Conservation (phyloP, 768 basidiomycete species). For the Amanita thiersii region DNA sequence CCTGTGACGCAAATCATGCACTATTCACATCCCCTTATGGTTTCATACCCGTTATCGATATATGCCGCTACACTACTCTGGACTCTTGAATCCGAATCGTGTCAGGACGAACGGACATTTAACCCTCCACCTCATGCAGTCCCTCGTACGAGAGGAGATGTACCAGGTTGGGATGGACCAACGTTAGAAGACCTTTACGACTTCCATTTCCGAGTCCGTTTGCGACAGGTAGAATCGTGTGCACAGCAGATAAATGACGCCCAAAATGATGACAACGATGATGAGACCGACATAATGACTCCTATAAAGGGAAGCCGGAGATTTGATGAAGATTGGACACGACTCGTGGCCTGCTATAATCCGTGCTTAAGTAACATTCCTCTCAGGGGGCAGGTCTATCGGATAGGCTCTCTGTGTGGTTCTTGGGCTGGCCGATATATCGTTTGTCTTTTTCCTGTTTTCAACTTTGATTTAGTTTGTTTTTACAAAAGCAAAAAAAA, state of each 20-base stretch:
- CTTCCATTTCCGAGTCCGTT: conserved; percentile 29
- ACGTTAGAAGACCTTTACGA: conserved; percentile 30
- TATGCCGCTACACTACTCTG: conserved; percentile 30
- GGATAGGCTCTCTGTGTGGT: conserved; percentile 34
- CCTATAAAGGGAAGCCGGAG: conserved; percentile 18
- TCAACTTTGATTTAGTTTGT: not conserved
- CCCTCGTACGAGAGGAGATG: conserved; percentile 27
- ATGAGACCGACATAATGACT: conserved; percentile 9
- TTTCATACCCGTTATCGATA: conserved; percentile 32
- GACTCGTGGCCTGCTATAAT: conserved; percentile 34
- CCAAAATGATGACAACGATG: not conserved
- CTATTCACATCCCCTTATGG: conserved; percentile 29
- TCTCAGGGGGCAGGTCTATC: conserved; percentile 32
- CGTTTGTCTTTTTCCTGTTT: conserved; percentile 21
- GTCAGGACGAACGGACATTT: conserved; percentile 20
- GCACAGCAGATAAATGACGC: not conserved
- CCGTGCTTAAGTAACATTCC: conserved; percentile 25
- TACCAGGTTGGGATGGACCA: conserved; percentile 20
- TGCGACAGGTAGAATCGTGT: conserved; percentile 1
- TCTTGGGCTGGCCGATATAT: conserved; percentile 39
- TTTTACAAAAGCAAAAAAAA: not conserved
- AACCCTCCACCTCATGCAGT: conserved; percentile 16
- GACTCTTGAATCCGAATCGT: conserved; percentile 26
- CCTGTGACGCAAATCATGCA: conserved; percentile 25
- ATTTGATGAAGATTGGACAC: conserved; percentile 42